phyloP scores from a whole-genome alignment of 208 protist genomes.

The Novymonas esmeraldas region DNA sequence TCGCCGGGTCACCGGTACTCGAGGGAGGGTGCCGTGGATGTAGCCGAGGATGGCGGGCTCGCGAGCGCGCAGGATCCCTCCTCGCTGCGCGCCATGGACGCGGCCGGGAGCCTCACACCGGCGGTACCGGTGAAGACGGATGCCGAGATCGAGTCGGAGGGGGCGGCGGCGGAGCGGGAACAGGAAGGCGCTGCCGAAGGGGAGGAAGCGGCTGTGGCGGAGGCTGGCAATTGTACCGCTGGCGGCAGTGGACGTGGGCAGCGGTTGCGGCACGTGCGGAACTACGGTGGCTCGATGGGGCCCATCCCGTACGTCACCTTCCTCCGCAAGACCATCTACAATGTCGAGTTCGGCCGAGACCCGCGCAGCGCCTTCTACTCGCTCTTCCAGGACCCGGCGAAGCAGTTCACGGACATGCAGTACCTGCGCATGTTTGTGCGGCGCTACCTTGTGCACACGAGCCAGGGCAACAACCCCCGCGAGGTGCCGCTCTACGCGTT shows the following conservation, averaged over 20 bases:
- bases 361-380: conserved; percentile 55
- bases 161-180: not conserved
- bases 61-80: not conserved
- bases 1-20: not conserved
- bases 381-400: conserved; percentile 58
- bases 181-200: not conserved
- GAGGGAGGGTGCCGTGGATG: not conserved
- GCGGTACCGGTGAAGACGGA: conserved; percentile 1
- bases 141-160: not conserved
- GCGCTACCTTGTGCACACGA: conserved; percentile 80
- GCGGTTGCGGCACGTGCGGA: not conserved
- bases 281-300: conserved; percentile 23
- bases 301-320: conserved; percentile 78
- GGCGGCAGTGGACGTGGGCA: not conserved
- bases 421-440: conserved; percentile 82
- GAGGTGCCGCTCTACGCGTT: conserved; percentile 68
- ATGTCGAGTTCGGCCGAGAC: conserved; percentile 67
- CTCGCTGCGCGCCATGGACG: not conserved
- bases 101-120: conserved; percentile 9
- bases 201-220: not conserved
- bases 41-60: not conserved
- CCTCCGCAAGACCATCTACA: conserved; percentile 57
- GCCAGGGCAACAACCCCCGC: conserved; percentile 74
- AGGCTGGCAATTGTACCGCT: not conserved
- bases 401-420: conserved; percentile 69